Evolutionary conservation across 106 monocot species (phyloP), one percentile per base, ranked within the genome.

Genomic region (Dioscorea zingiberensis): DNA sequence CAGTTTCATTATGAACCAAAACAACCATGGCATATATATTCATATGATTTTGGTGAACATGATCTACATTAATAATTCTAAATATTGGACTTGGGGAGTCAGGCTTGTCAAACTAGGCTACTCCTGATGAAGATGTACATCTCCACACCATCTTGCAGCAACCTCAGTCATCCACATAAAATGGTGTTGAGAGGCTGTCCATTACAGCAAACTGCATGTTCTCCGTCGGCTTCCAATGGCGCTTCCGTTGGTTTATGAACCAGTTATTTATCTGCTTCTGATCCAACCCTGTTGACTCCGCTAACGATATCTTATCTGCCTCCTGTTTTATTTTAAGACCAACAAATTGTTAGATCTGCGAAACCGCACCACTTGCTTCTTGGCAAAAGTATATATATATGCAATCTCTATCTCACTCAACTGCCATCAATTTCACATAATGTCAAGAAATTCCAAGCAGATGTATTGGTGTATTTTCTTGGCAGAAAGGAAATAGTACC

Each of bases 151-250:
- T 38, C 38, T 38, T 38, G 38, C 38, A 38, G 38, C 38, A 56
- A 24, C 56, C 56, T 67, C 66, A 67, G 66, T 67, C 66, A 19
- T 54, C 65, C 7, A 48, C 30, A 49, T 28, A 54, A 5, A 67
- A 32, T 18, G 56, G 56, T 30, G 66, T 13, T 17, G 66, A 32
- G 12, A 29, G n/a, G 54, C 53, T 29, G 54, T 67, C 66, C 66
- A 67, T 54, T 27, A 67, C 24, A 0, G 66, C 51, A 13, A 67
- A 67, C 12, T 53, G 66, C 66, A 67, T 67, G 66, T 22, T 67
- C 28, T 65, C 65, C 1, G 65, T 21, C 8, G 65, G 65, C 65
- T 65, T 65, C 65, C 65, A 65, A 47, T 65, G 65, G 25, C 65
- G 44, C 48, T 65, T 65, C 25, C 65, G 23, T 26, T 65, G 65